Evolutionary conservation across 1,284 basidiomycete species (phyloP).

Genomic region (Pascua guehoae): DNA sequence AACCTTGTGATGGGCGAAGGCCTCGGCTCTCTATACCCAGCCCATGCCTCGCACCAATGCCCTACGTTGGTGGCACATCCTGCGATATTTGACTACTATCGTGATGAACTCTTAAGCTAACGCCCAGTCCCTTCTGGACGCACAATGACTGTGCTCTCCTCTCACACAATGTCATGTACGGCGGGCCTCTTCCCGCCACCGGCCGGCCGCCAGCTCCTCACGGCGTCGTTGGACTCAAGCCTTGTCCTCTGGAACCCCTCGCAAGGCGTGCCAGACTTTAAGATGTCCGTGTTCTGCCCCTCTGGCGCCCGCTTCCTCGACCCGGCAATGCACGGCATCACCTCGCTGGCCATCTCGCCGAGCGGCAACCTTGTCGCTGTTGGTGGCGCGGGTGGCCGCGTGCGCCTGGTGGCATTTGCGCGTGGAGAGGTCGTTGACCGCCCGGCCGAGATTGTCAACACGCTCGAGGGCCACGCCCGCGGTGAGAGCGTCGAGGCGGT

Average conservation of each 20-base stretch:
- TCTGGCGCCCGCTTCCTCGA: slow-evolving; percentile 58
- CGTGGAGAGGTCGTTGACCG: slow-evolving; percentile 74
- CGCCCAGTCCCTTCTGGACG: slow-evolving; percentile 79
- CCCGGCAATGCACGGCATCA: slow-evolving; percentile 65
- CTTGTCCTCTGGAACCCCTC: slow-evolving; percentile 92
- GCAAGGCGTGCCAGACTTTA: slow-evolving; percentile 61
- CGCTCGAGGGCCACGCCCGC: slow-evolving; percentile 76
- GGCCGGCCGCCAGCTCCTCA: slow-evolving; percentile 77
- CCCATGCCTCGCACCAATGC: neutral
- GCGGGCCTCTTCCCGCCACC: slow-evolving; percentile 76
- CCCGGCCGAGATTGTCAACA: slow-evolving; percentile 55
- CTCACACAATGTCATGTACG: slow-evolving; percentile 79
- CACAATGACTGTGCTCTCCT: slow-evolving; percentile 93
- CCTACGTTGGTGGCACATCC: too few species aligned
- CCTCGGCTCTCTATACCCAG: neutral
- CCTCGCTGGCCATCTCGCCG: slow-evolving; percentile 76
- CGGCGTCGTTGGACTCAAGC: slow-evolving; percentile 76
- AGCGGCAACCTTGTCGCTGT: slow-evolving; percentile 82
- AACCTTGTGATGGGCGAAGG: too few species aligned
- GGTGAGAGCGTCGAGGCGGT: slow-evolving; percentile 88
- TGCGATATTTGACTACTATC: too few species aligned
- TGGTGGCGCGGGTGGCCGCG: slow-evolving; percentile 75
- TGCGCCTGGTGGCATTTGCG: slow-evolving; percentile 78
- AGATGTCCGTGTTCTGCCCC: slow-evolving; percentile 47
- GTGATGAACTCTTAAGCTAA: neutral